Base-by-base conservation (phyloP, 495 filamentous ascomycete species). In the Aspergillus egyptiacus region DNA sequence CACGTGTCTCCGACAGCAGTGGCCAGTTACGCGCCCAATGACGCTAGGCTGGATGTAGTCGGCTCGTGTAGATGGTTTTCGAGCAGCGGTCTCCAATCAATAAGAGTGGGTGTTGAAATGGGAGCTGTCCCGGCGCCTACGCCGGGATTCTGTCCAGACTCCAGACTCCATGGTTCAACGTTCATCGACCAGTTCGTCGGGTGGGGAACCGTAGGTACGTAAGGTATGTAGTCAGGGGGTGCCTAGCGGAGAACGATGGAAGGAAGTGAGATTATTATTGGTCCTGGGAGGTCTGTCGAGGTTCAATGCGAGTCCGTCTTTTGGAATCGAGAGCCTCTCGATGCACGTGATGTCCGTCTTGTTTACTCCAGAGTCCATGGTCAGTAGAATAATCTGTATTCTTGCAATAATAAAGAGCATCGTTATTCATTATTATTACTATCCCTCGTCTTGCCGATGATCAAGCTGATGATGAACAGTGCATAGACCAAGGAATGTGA, bases 21-120 rank as follows among this genome's bases (percentile, higher is more conserved):
- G 43, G 27, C 15, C 41, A 9, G 32, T 41, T 56, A 60, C 50
- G 50, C 57, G 53, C 57, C 51, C 46, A 50, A 53, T 31, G 42
- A 45, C 46, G 42, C 47, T 22, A 51, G 9, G 31, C 41, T 35
- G 5, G 25, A 27, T 27, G 25, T 27, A 5, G 25, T 27, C 5
- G 27, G 28, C 20, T 20, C 28, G 23, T 39, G 15, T 24, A 32
- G 18, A 41, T 15, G 33, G 22, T 19, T 43, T 44, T 35, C 31
- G 28, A 33, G 30, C 47, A 25, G 30, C 6, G 17, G 31, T 39
- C 24, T 44, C 48, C 39, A 51, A 44, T 51, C 32, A n/a, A 30
- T 22, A 30, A 14, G 18, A 44, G 41, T 13, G 18, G 23, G 18
- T 28, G 32, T 28, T 34, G 32, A 42, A 24, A 15, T 13, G 10